phyloP scores from a whole-genome alignment of 306 rosid genomes.

The Trifolium fragiferum region DNA sequence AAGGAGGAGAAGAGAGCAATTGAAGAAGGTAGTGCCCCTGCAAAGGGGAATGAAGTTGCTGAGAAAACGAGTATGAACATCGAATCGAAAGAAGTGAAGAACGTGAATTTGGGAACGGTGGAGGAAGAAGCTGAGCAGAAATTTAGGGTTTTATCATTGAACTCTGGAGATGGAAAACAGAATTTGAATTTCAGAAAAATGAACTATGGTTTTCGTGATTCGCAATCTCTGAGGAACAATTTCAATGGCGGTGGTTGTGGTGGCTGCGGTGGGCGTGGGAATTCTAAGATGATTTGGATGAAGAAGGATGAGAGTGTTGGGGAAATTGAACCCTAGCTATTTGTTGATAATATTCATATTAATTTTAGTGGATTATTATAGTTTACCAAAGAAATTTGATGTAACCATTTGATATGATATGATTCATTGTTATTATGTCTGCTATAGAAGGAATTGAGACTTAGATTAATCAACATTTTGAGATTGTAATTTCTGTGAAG shows the following conservation, averaged over 20 bases:
- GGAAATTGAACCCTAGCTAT: slow-evolving; percentile 34
- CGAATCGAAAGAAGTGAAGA: slow-evolving; percentile 18
- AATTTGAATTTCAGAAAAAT: background rate
- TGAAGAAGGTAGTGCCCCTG: background rate
- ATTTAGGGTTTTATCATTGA: slow-evolving; percentile 36
- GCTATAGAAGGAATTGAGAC: background rate
- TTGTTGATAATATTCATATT: background rate
- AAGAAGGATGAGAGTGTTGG: slow-evolving; percentile 45
- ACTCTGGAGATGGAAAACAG: slow-evolving; percentile 17
- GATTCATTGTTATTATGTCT: background rate
- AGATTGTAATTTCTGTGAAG: background rate
- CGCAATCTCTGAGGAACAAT: slow-evolving; percentile 16
- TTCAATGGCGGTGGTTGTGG: background rate
- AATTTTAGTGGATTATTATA: background rate
- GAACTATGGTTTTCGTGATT: background rate
- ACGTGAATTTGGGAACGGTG: background rate
- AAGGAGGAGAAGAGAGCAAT: background rate
- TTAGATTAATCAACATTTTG: slow-evolving; percentile 4
- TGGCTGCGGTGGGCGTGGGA: background rate
- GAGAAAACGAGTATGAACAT: slow-evolving; percentile 17
- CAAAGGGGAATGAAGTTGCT: background rate
- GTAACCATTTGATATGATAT: background rate
- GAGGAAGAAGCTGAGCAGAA: slow-evolving; percentile 44
- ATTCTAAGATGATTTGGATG: slow-evolving; percentile 58
- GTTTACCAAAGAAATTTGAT: background rate